Conservation (phyloP, 1,139 yeast genomes). For the Sugiyamaella pinicola region DNA sequence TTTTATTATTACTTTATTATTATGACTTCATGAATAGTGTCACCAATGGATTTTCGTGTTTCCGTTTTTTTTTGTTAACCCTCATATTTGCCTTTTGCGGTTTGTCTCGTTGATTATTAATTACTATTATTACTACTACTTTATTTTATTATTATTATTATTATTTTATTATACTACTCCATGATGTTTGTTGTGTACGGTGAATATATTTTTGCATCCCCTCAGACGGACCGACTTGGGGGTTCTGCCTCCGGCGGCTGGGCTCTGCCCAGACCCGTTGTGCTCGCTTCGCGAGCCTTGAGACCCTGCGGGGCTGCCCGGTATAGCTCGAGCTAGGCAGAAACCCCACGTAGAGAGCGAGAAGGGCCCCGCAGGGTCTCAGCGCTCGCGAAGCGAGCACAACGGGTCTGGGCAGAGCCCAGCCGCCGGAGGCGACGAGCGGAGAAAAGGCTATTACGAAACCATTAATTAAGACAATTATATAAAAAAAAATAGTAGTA, state of each 20-base stretch:
- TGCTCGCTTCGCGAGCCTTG: background rate
- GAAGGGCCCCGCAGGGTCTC: constrained; percentile 4
- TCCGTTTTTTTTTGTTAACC: constrained; percentile 6
- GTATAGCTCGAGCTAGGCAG: background rate
- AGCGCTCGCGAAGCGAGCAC: constrained; percentile 3
- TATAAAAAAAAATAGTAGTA: background rate
- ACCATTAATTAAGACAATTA: constrained; percentile 13
- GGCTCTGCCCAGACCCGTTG: constrained; percentile 4
- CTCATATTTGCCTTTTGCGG: constrained; percentile 2
- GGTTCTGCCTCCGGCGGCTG: background rate
- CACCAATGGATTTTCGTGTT: constrained; percentile 9
- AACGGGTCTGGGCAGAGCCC: constrained; percentile 1
- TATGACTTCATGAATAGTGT: constrained; percentile 14
- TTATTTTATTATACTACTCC: too few species aligned
- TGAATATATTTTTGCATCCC: background rate
- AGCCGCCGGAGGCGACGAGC: background rate
- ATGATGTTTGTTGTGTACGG: background rate
- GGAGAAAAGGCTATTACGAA: background rate
- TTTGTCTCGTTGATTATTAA: constrained; percentile 7
- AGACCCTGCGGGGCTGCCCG: too few species aligned
- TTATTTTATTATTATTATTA: constrained; percentile 12
- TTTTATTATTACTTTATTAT: constrained; percentile 7
- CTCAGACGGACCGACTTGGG: background rate
- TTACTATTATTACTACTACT: constrained; percentile 10
- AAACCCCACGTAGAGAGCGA: background rate